Evolutionary conservation across 495 filamentous ascomycete genomes (phyloP).

Genomic region (Xylaria flabelliformis): DNA sequence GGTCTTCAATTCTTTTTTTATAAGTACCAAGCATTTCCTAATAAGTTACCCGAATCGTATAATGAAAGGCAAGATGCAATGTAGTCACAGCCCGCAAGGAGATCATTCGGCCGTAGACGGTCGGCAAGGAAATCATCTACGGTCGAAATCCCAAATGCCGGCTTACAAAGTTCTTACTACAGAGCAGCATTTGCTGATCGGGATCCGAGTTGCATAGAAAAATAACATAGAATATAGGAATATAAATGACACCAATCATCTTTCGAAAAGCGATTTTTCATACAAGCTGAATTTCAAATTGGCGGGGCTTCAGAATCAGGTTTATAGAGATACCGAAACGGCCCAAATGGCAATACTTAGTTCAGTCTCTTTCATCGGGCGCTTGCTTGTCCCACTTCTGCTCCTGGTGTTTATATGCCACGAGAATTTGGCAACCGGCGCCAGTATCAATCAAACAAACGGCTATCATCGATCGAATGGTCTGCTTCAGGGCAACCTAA

Average conservation of each 20-base stretch:
- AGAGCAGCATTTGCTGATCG: background rate
- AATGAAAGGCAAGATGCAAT: background rate
- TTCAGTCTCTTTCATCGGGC: background rate
- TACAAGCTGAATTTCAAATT: background rate
- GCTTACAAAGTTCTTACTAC: slow-evolving; percentile 20
- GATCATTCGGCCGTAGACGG: background rate
- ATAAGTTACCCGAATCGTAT: background rate
- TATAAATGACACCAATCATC: background rate
- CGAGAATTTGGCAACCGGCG: background rate
- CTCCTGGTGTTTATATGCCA: background rate
- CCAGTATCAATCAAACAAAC: background rate
- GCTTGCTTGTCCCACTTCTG: background rate
- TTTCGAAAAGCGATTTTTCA: background rate
- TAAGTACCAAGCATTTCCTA: no score
- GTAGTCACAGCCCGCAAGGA: slow-evolving; percentile 7
- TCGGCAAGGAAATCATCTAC: background rate
- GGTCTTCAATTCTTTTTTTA: background rate
- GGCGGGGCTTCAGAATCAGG: background rate
- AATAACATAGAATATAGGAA: background rate
- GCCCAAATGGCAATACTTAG: background rate
- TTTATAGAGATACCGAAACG: no score
- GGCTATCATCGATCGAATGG: background rate
- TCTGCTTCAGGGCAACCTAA: slow-evolving; percentile 18
- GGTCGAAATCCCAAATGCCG: slow-evolving; percentile 12
- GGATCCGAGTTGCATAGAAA: background rate